Conservation (phyloP, 257 asterid species). For the Fraxinus americana region DNA sequence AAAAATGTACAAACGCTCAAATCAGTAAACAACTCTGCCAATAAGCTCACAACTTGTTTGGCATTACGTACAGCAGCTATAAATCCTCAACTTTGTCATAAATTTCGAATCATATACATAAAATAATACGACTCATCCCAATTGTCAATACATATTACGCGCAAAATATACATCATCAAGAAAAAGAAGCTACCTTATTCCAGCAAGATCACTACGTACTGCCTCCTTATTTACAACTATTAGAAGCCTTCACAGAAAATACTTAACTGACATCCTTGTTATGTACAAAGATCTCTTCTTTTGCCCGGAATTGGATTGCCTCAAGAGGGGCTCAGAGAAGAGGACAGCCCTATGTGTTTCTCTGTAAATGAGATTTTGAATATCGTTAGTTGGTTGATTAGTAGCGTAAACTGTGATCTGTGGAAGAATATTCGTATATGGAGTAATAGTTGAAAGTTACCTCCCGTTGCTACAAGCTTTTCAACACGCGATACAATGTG, state of each 20-base stretch:
- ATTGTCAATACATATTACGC: neutral
- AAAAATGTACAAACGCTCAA: slow-evolving; percentile 15
- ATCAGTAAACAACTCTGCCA: slow-evolving; percentile 6
- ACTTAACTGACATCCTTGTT: slow-evolving; percentile 22
- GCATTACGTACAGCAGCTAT: slow-evolving; percentile 11
- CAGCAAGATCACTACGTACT: slow-evolving; percentile 14
- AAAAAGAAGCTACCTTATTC: slow-evolving; percentile 31
- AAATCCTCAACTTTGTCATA: neutral
- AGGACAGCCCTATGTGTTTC: slow-evolving; percentile 41
- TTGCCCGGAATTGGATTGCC: neutral
- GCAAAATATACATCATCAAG: slow-evolving; percentile 26
- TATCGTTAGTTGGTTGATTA: neutral
- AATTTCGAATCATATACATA: slow-evolving; percentile 20
- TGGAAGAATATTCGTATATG: neutral
- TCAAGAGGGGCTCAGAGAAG: slow-evolving; percentile 34
- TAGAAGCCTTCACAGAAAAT: slow-evolving; percentile 16
- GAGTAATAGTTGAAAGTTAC: slow-evolving; percentile 32
- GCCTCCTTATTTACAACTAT: slow-evolving; percentile 23
- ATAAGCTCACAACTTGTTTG: slow-evolving; percentile 7
- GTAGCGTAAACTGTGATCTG: neutral
- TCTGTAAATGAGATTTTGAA: slow-evolving; percentile 35
- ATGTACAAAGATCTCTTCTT: slow-evolving; percentile 29
- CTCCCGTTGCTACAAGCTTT: slow-evolving; percentile 84
- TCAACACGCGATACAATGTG: slow-evolving; percentile 87
- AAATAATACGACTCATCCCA: slow-evolving; percentile 1